These are phyloP conservation scores for Vitis rupestris DNA, from an alignment of 164 flowering plant genomes.

Conservation along the genomic window DNA sequence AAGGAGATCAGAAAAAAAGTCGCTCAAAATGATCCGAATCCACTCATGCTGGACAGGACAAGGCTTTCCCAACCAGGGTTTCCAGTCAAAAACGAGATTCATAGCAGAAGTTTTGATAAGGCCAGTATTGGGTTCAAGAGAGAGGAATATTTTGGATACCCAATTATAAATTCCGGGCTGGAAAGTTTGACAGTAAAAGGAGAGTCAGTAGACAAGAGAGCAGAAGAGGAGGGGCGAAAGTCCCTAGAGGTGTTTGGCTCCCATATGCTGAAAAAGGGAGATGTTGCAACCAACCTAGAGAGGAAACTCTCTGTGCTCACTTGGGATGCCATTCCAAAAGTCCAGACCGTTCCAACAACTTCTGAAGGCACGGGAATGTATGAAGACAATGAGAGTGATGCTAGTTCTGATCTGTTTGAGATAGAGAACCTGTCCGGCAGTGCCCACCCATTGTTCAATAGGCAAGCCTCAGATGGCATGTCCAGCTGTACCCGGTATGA, in stretches of 20 bases:
- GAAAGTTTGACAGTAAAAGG: not conserved
- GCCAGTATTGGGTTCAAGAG: constrained; percentile 10
- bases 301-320: constrained; percentile 47
- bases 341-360: constrained; percentile 10
- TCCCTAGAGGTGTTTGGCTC: constrained; percentile 50
- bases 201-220: not conserved
- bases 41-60: constrained; percentile 7
- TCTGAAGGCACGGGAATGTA: constrained; percentile 9
- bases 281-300: constrained; percentile 35
- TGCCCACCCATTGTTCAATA: constrained; percentile 13
- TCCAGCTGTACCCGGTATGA: constrained; percentile 29
- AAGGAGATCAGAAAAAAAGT: constrained; percentile 9
- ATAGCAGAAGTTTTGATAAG: constrained; percentile 4
- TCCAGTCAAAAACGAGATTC: constrained; percentile 10
- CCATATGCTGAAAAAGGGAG: constrained; percentile 21
- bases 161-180: constrained; percentile 4
- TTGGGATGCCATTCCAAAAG: constrained; percentile 60
- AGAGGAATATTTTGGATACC: constrained; percentile 24
- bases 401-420: constrained; percentile 66
- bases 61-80: constrained; percentile 8
- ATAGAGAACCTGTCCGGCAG: constrained; percentile 42
- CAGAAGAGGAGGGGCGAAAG: constrained; percentile 24
- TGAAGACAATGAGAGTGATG: constrained; percentile 53
- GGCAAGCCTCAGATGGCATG: constrained; percentile 20
- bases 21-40: constrained; percentile 1